Evolutionary conservation across 805 yeast genomes (phyloP).

Genomic region (Grigorovia jiainica): DNA sequence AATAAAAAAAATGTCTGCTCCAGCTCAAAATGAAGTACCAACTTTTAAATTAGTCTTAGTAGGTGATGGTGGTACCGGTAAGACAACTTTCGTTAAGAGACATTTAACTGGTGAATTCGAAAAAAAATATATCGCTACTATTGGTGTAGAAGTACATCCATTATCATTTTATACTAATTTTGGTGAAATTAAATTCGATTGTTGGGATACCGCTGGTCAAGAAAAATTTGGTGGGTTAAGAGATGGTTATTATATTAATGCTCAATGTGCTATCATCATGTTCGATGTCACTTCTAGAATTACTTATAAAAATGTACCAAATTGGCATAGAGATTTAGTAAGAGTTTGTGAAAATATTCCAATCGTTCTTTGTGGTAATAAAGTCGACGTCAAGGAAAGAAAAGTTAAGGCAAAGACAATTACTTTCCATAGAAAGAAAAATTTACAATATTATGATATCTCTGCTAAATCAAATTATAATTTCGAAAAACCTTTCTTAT

Average conservation of each 20-base stretch:
- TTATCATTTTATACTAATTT: conserved; percentile 95
- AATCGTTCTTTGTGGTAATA: conserved; percentile 97
- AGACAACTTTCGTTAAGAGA: conserved; percentile 99
- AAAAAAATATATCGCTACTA: conserved; percentile 96
- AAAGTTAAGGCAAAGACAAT: conserved; percentile 99
- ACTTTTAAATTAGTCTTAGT: conserved; percentile 96
- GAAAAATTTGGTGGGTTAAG: conserved; percentile 99
- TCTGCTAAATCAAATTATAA: conserved; percentile 99
- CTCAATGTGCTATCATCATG: conserved; percentile 99
- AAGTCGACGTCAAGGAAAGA: conserved; percentile 99
- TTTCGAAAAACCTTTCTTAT: conserved; percentile 98
- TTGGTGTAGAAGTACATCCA: conserved; percentile 99
- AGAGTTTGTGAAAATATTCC: conserved; percentile 99
- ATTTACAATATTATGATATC: conserved; percentile 97
- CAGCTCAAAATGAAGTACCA: conserved; percentile 54
- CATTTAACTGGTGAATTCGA: conserved; percentile 99
- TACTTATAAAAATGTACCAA: conserved; percentile 99
- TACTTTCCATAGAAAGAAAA: conserved; percentile 99
- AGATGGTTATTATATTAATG: conserved; percentile 99
- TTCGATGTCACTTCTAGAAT: conserved; percentile 99
- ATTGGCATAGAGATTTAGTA: conserved; percentile 99
- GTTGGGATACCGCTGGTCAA: conserved; percentile 99
- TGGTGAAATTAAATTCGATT: conserved; percentile 98
- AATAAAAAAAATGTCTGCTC: conserved; percentile 11
- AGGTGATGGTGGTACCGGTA: conserved; percentile 99